Conservation (phyloP, 2,329 filamentous ascomycete species). For the Alternaria ventricosa region DNA sequence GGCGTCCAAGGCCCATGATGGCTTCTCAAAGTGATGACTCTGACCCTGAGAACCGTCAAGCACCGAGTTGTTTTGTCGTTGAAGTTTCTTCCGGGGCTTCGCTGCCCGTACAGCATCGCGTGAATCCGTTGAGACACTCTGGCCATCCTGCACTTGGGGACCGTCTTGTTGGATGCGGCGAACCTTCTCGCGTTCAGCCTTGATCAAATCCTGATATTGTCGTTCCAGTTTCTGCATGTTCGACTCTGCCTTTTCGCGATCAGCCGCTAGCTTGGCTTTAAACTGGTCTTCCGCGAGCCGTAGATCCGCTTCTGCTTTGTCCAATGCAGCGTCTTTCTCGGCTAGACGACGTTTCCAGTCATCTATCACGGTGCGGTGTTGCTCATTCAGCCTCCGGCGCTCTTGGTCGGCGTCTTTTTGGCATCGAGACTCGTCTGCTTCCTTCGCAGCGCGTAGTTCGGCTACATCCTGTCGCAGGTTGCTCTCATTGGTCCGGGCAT, state of each 20-base stretch:
- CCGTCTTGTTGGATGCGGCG: neutral
- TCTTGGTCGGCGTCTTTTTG: conserved; percentile 2
- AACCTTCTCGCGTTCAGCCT: neutral
- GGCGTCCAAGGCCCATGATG: neutral
- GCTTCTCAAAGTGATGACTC: neutral
- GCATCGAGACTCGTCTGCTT: conserved; percentile 10
- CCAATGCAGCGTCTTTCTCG: conserved; percentile 14
- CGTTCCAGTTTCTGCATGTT: neutral
- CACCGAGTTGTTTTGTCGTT: conserved; percentile 23
- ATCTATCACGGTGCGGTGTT: conserved; percentile 11
- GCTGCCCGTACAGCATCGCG: neutral
- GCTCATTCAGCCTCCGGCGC: neutral
- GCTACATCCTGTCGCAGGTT: conserved; percentile 16
- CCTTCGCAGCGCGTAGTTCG: conserved; percentile 10
- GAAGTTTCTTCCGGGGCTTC: conserved; percentile 28
- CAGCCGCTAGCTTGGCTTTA: conserved; percentile 19
- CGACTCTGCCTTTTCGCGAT: conserved; percentile 13
- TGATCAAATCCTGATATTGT: neutral
- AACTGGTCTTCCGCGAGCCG: conserved; percentile 17
- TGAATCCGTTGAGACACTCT: neutral
- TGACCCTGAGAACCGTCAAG: neutral
- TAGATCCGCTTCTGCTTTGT: conserved; percentile 21
- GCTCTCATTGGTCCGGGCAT: conserved; percentile 8
- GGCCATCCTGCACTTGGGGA: neutral
- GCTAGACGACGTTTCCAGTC: conserved; percentile 13